phyloP scores from a whole-genome alignment of 2,329 filamentous ascomycete genomes.

The Epicoccum sorghinum region DNA sequence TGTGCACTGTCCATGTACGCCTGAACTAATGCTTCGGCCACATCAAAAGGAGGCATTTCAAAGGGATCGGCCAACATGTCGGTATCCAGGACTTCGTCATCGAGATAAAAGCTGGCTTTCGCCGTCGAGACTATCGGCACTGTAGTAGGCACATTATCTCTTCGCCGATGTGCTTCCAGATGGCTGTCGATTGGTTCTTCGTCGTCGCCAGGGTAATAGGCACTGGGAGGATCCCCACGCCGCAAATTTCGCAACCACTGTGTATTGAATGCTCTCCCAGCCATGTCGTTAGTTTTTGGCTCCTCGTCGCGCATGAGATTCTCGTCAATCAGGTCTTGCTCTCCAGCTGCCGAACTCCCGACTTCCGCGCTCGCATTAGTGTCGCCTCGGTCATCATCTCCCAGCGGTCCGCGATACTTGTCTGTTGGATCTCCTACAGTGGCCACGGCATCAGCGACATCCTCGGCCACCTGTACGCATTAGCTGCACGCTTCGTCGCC shows the following conservation, averaged over 20 bases:
- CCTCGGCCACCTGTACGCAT: conserved; percentile 21
- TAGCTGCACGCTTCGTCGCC: neutral
- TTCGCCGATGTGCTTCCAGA: conserved; percentile 15
- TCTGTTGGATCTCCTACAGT: conserved; percentile 18
- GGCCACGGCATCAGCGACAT: conserved; percentile 29
- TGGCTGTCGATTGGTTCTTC: conserved; percentile 19
- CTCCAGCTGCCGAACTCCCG: conserved; percentile 27
- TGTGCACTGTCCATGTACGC: conserved; percentile 40
- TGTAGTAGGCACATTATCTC: conserved; percentile 16
- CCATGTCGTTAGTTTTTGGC: conserved; percentile 33
- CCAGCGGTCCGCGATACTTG: conserved; percentile 10
- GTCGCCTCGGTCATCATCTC: conserved; percentile 22
- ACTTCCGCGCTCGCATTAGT: conserved; percentile 30
- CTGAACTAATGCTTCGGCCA: conserved; percentile 35
- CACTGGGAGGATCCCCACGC: conserved; percentile 9
- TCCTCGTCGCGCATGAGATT: conserved; percentile 28
- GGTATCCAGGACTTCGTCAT: conserved; percentile 31
- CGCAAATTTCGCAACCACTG: conserved; percentile 32
- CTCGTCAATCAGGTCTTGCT: conserved; percentile 32
- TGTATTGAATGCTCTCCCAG: conserved; percentile 32
- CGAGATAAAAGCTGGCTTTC: conserved; percentile 38
- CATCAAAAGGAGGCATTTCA: conserved; percentile 37
- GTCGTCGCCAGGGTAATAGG: conserved; percentile 17
- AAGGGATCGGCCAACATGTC: conserved; percentile 29
- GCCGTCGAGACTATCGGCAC: conserved; percentile 20